Percentiles rank a stretch among this genome's conserved stretches.
phyloP scores from a whole-genome alignment of 2,329 filamentous ascomycete species.

The Rhinocladiella similis region DNA sequence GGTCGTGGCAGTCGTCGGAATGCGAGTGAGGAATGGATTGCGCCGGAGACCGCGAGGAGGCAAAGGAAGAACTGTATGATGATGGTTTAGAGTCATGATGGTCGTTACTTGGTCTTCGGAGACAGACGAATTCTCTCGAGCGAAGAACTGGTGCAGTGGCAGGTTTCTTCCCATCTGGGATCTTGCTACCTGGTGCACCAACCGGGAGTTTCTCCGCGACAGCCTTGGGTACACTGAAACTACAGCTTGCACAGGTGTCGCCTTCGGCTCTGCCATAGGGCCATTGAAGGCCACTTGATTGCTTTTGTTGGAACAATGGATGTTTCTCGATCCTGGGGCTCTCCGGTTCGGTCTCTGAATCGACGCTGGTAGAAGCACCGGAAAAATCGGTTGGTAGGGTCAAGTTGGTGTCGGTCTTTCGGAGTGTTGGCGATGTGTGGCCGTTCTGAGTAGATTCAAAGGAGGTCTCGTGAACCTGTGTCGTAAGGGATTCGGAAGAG shows the following conservation, averaged over 20 bases:
- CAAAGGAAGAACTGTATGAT: constrained; percentile 24
- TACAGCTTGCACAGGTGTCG: constrained; percentile 60
- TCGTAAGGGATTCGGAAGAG: constrained; percentile 28
- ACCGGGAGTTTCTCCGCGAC: constrained; percentile 55
- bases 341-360: constrained; percentile 25
- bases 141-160: constrained; percentile 55
- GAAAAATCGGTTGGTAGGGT: constrained; percentile 33
- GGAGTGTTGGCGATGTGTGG: constrained; percentile 15
- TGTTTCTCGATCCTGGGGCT: constrained; percentile 47
- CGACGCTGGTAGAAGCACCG: constrained; percentile 29
- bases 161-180: constrained; percentile 49
- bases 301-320: constrained; percentile 43
- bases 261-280: constrained; percentile 46
- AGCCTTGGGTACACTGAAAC: constrained; percentile 55
- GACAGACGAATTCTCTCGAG: constrained; percentile 54
- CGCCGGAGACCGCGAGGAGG: constrained; percentile 39
- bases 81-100: constrained; percentile 39
- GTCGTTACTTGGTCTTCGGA: constrained; percentile 32
- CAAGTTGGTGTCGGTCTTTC: constrained; percentile 26
- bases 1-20: constrained; percentile 47
- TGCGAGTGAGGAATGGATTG: constrained; percentile 31
- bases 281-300: constrained; percentile 20
- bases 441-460: constrained; percentile 9
- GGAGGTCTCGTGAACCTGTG: constrained; percentile 20
- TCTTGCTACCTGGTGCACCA: constrained; percentile 53